Evolutionary conservation across 2,329 filamentous ascomycete species (phyloP).

Genomic region (Lachnellula occidentalis): DNA sequence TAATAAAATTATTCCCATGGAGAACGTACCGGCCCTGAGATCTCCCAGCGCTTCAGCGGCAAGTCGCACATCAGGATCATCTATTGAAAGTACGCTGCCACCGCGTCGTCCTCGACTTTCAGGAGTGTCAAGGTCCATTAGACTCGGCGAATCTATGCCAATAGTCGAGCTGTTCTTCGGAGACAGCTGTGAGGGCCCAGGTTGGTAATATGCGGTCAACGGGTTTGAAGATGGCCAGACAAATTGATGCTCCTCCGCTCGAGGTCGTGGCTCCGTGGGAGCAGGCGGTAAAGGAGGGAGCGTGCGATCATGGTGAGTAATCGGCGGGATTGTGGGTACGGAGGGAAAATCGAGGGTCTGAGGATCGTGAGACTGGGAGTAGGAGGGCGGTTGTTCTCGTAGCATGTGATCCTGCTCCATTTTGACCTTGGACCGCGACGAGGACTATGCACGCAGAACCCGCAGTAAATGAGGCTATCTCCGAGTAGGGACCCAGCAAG

Average conservation of each 20-base stretch:
- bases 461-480: neutral
- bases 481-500: neutral
- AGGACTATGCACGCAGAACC: neutral
- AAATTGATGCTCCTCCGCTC: slow-evolving; percentile 24
- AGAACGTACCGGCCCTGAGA: slow-evolving; percentile 60
- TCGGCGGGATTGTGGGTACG: slow-evolving; percentile 24
- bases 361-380: slow-evolving; percentile 28
- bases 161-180: slow-evolving; percentile 19
- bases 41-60: slow-evolving; percentile 73
- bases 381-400: slow-evolving; percentile 26
- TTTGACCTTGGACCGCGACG: slow-evolving; percentile 18
- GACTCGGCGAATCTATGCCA: slow-evolving; percentile 21
- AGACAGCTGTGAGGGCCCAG: slow-evolving; percentile 27
- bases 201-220: slow-evolving; percentile 30
- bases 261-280: slow-evolving; percentile 19
- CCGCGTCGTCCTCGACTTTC: slow-evolving; percentile 26
- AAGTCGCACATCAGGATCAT: slow-evolving; percentile 62
- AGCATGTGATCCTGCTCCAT: slow-evolving; percentile 32
- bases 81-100: slow-evolving; percentile 39
- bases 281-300: slow-evolving; percentile 27
- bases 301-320: slow-evolving; percentile 28
- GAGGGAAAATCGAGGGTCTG: slow-evolving; percentile 25
- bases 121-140: slow-evolving; percentile 29
- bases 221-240: slow-evolving; percentile 31
- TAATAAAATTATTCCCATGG: slow-evolving; percentile 5